Conservation (phyloP, 139 green algal genomes). For the Pleodorina starrii region DNA sequence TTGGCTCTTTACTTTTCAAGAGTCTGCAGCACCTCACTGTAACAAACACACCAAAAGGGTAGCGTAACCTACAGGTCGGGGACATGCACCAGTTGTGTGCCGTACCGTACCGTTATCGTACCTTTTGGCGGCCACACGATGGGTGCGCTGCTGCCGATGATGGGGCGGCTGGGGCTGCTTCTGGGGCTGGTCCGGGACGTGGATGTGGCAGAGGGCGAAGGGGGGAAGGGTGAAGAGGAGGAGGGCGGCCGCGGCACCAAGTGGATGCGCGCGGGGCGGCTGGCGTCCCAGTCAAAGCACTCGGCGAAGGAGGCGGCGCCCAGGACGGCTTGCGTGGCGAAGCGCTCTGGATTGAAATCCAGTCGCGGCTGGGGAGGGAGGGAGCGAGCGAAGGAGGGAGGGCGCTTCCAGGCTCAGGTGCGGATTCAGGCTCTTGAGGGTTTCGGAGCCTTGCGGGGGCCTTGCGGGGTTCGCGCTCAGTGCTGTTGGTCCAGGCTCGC, state of each 20-base stretch:
- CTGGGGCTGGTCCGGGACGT: background rate
- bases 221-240: background rate
- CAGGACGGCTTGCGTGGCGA: background rate
- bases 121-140: conserved; percentile 29
- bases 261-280: conserved; percentile 23
- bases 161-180: background rate
- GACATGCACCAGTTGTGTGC: no score
- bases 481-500: no score
- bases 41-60: no score
- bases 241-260: conserved; percentile 21
- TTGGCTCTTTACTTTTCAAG: no score
- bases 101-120: no score
- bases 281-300: conserved; percentile 51
- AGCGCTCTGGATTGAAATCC: conserved; percentile 32
- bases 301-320: conserved; percentile 43
- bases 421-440: no score
- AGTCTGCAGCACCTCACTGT: no score
- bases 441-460: no score
- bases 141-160: background rate
- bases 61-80: no score
- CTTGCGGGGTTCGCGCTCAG: no score
- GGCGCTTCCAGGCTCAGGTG: no score
- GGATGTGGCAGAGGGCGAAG: background rate
- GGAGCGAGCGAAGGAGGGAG: no score
- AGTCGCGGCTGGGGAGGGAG: conserved; percentile 7